Conservation (phyloP, 1,284 basidiomycete genomes). For the Xerocomus cyaneibrunnescens region DNA sequence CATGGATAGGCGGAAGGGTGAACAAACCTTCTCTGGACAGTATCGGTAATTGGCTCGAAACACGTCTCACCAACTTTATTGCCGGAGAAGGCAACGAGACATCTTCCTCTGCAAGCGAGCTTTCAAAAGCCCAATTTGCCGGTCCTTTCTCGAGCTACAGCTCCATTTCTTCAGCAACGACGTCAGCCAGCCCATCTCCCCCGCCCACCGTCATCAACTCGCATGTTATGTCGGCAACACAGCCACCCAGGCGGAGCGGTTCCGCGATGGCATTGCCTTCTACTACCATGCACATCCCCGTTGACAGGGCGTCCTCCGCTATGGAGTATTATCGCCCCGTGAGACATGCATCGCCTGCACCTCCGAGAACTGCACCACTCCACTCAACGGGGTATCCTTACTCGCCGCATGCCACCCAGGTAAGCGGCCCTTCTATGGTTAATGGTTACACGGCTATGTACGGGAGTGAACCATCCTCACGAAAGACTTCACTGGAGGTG, state of each 20-base stretch:
- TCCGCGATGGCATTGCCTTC: slow-evolving; percentile 62
- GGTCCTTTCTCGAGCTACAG: slow-evolving; percentile 96
- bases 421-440: slow-evolving; percentile 20
- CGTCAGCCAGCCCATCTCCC: slow-evolving; percentile 71
- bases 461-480: slow-evolving; percentile 24
- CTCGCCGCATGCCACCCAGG: slow-evolving; percentile 35
- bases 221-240: slow-evolving; percentile 41
- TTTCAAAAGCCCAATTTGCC: slow-evolving; percentile 45
- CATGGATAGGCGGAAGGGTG: slow-evolving; percentile 82
- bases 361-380: slow-evolving; percentile 34
- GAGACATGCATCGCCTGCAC: slow-evolving; percentile 48
- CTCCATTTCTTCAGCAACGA: slow-evolving; percentile 82
- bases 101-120: slow-evolving; percentile 40
- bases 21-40: slow-evolving; percentile 89
- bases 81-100: slow-evolving; percentile 77
- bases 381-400: slow-evolving; percentile 21
- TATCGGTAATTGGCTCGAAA: slow-evolving; percentile 92
- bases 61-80: slow-evolving; percentile 94
- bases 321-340: slow-evolving; percentile 62
- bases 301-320: slow-evolving; percentile 73
- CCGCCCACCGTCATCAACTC: slow-evolving; percentile 57
- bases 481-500: slow-evolving; percentile 35
- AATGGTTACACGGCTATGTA: slow-evolving; percentile 34
- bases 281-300: slow-evolving; percentile 45
- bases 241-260: slow-evolving; percentile 51